Percentiles rank a stretch among this genome's conserved stretches.
Evolutionary conservation across 257 asterid species (phyloP).

Genomic region (Mentha longifolia): DNA sequence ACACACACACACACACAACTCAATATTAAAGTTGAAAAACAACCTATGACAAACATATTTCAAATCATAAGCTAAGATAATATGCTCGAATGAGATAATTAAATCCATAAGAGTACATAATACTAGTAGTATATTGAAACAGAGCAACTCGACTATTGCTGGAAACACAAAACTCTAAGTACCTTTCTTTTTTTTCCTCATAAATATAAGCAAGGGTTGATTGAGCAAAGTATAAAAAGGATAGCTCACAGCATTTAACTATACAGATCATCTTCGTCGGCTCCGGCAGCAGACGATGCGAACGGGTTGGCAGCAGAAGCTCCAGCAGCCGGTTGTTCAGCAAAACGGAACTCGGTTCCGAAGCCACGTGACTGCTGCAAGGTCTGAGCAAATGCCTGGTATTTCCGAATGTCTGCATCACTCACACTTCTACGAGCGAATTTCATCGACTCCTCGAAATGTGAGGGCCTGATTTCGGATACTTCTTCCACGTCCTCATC

Average conservation of each 20-base stretch:
- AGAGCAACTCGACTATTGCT: neutral
- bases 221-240: neutral
- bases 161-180: neutral
- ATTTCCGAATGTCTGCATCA: slow-evolving; percentile 57
- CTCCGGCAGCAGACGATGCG: slow-evolving; percentile 50
- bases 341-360: slow-evolving; percentile 52
- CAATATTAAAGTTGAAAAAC: too few species aligned
- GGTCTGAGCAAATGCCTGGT: slow-evolving; percentile 66
- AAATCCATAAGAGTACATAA: neutral
- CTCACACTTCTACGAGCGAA: slow-evolving; percentile 51
- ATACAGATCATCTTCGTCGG: slow-evolving; percentile 58
- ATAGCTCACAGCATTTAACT: slow-evolving; percentile 31
- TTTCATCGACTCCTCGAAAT: too few species aligned
- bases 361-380: slow-evolving; percentile 64
- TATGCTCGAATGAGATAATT: neutral
- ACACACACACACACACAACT: too few species aligned
- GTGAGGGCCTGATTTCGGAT: slow-evolving; percentile 46
- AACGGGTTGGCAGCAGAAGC: slow-evolving; percentile 50
- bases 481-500: slow-evolving; percentile 57
- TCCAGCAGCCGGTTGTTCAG: slow-evolving; percentile 43
- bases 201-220: slow-evolving; percentile 3
- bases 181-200: neutral
- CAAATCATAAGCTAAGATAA: neutral
- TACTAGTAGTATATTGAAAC: neutral
- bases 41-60: too few species aligned